phyloP scores from a whole-genome alignment of 495 filamentous ascomycete genomes.

The Oleoguttula mirabilis region DNA sequence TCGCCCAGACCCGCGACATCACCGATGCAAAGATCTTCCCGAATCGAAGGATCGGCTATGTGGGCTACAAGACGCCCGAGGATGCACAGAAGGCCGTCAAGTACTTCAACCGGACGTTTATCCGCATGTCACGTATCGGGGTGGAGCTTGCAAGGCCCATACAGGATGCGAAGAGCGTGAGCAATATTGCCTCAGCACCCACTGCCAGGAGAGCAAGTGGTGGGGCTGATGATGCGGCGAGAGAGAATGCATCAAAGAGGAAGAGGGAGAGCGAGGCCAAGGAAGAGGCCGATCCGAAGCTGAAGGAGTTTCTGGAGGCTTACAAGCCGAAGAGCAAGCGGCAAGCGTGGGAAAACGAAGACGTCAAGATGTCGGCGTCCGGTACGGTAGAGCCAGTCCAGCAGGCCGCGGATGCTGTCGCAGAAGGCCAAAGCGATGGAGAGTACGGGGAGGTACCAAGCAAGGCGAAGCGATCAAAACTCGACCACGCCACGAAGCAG shows the following conservation, averaged over 20 bases:
- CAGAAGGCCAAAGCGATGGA: constrained; percentile 45
- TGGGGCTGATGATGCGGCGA: not conserved
- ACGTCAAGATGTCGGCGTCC: constrained; percentile 30
- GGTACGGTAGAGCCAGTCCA: not conserved
- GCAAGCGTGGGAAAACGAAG: constrained; percentile 54
- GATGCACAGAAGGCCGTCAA: constrained; percentile 71
- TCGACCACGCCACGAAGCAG: not conserved
- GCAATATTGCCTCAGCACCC: not conserved
- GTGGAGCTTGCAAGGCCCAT: constrained; percentile 78
- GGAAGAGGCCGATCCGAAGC: constrained; percentile 52
- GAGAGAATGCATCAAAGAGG: constrained; percentile 14
- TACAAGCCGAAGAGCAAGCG: constrained; percentile 61
- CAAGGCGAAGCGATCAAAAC: constrained; percentile 25
- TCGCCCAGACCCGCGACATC: constrained; percentile 58
- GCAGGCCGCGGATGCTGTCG: constrained; percentile 14
- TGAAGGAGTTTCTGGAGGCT: constrained; percentile 75
- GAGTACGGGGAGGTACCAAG: constrained; percentile 53
- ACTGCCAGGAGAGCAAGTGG: not conserved
- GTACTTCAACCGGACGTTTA: constrained; percentile 89
- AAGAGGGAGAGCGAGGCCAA: constrained; percentile 48
- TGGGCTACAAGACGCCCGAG: constrained; percentile 78
- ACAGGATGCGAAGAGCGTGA: constrained; percentile 2
- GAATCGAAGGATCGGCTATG: constrained; percentile 82
- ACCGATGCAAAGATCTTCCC: constrained; percentile 88
- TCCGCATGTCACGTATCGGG: constrained; percentile 88